phyloP scores from a whole-genome alignment of 2,329 filamentous ascomycete genomes.

The Colletotrichum aenigma region DNA sequence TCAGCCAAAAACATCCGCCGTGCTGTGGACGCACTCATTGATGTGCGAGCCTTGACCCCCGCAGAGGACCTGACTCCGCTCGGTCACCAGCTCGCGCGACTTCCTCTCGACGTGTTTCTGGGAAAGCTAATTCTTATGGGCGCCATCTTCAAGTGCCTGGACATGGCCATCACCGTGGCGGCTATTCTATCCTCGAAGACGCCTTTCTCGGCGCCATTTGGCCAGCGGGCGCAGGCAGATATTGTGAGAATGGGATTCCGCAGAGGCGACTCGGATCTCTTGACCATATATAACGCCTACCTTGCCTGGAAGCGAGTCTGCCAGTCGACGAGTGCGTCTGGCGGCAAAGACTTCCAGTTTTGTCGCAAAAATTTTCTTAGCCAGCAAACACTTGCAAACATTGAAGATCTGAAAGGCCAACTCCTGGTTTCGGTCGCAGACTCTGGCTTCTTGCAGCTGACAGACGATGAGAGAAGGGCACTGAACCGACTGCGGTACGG shows the following conservation, averaged over 20 bases:
- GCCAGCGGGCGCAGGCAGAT: conserved; percentile 82
- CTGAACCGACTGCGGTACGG: conserved; percentile 73
- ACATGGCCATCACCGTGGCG: conserved; percentile 89
- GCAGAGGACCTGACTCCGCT: conserved; percentile 85
- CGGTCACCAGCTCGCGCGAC: conserved; percentile 82
- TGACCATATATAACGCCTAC: conserved; percentile 96
- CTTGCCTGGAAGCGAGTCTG: conserved; percentile 85
- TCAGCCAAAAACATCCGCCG: conserved; percentile 90
- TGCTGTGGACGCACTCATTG: conserved; percentile 89
- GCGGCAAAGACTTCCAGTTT: conserved; percentile 82
- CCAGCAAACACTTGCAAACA: conserved; percentile 85
- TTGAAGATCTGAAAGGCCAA: conserved; percentile 95
- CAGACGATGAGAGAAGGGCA: conserved; percentile 71
- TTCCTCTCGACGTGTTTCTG: conserved; percentile 92
- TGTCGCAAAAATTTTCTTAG: conserved; percentile 95
- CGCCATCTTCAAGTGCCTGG: conserved; percentile 86
- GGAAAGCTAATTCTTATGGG: conserved; percentile 92
- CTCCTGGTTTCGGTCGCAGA: conserved; percentile 85
- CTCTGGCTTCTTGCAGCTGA: conserved; percentile 79
- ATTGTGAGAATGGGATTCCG: conserved; percentile 79
- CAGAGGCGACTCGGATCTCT: conserved; percentile 85
- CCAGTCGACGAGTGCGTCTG: conserved; percentile 58
- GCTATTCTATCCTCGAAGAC: conserved; percentile 95
- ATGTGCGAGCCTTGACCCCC: conserved; percentile 86
- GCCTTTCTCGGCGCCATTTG: conserved; percentile 87